These are phyloP conservation scores for Penicillium flavigenum DNA, from an alignment of 495 filamentous ascomycete species.

Conservation along the genomic window DNA sequence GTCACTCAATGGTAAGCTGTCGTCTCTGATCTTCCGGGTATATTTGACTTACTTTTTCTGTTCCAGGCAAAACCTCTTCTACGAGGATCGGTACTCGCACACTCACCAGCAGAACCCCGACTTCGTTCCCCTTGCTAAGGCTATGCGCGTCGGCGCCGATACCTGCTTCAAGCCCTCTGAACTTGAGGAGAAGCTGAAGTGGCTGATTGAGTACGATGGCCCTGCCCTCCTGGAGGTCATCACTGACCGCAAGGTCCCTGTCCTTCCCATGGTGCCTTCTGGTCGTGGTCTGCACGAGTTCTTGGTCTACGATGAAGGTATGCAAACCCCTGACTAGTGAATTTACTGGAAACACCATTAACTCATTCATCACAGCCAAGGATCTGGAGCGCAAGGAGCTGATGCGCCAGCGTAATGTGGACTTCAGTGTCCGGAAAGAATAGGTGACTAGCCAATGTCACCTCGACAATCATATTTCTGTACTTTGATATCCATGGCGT, in stretches of 20 bases:
- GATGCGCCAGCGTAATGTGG: constrained; percentile 66
- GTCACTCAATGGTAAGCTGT: constrained; percentile 73
- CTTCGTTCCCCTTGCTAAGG: constrained; percentile 79
- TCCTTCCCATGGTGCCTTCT: constrained; percentile 92
- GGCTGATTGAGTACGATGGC: constrained; percentile 81
- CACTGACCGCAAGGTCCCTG: constrained; percentile 88
- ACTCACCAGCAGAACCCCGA: constrained; percentile 90
- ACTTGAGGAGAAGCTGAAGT: constrained; percentile 74
- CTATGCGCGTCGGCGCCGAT: constrained; percentile 75
- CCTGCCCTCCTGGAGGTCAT: constrained; percentile 67
- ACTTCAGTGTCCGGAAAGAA: constrained; percentile 25
- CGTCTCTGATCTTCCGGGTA: not conserved
- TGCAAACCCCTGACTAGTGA: constrained; percentile 7
- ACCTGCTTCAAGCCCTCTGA: constrained; percentile 66
- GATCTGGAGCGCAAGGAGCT: constrained; percentile 69
- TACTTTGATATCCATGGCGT: constrained; percentile 51
- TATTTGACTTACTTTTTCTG: not conserved
- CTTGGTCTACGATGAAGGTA: constrained; percentile 83
- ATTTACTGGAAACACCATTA: constrained; percentile 19
- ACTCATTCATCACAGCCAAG: constrained; percentile 55
- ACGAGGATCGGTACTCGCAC: constrained; percentile 87
- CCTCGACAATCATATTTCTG: constrained; percentile 30
- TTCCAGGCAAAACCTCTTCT: constrained; percentile 78
- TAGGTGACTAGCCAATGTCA: constrained; percentile 26
- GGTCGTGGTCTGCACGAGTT: constrained; percentile 91